Conservation (phyloP, 2,329 filamentous ascomycete genomes). For the Fusarium sp. region DNA sequence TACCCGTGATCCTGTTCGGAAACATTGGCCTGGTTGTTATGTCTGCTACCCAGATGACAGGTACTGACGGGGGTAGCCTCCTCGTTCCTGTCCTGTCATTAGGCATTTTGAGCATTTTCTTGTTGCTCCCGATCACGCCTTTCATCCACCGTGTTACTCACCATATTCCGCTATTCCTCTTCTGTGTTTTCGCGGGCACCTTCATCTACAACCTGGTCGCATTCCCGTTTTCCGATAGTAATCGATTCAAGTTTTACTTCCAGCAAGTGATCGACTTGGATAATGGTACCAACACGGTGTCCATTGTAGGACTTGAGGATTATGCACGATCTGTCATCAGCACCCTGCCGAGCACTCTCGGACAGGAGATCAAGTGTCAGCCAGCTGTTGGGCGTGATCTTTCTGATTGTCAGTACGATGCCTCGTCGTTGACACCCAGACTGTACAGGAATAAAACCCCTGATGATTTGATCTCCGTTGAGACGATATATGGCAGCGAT, state of each 20-base stretch:
- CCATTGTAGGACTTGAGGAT: conserved; percentile 72
- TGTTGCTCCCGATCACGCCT: conserved; percentile 80
- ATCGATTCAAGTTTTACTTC: conserved; percentile 88
- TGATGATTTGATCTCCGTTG: conserved; percentile 70
- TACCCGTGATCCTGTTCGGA: conserved; percentile 79
- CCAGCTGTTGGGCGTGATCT: conserved; percentile 57
- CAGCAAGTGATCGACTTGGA: conserved; percentile 83
- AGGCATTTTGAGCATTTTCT: conserved; percentile 72
- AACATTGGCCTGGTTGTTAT: conserved; percentile 80
- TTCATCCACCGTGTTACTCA: conserved; percentile 88
- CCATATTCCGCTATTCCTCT: conserved; percentile 80
- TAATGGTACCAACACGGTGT: conserved; percentile 73
- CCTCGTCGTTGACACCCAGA: conserved; percentile 66
- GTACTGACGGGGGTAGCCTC: conserved; percentile 80
- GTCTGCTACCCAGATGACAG: conserved; percentile 80
- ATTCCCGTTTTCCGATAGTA: conserved; percentile 86
- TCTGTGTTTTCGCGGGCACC: conserved; percentile 77
- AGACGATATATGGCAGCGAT: conserved; percentile 44
- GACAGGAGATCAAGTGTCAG: conserved; percentile 66
- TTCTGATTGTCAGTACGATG: conserved; percentile 75
- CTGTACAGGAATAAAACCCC: conserved; percentile 61
- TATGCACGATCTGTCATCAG: conserved; percentile 74
- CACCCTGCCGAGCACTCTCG: conserved; percentile 75
- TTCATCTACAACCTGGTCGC: conserved; percentile 86
- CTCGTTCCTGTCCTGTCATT: conserved; percentile 77